Evolutionary conservation across 495 filamentous ascomycete species (phyloP), one percentile per base, ranked within the genome.

Genomic region (Amniculicola lignicola): DNA sequence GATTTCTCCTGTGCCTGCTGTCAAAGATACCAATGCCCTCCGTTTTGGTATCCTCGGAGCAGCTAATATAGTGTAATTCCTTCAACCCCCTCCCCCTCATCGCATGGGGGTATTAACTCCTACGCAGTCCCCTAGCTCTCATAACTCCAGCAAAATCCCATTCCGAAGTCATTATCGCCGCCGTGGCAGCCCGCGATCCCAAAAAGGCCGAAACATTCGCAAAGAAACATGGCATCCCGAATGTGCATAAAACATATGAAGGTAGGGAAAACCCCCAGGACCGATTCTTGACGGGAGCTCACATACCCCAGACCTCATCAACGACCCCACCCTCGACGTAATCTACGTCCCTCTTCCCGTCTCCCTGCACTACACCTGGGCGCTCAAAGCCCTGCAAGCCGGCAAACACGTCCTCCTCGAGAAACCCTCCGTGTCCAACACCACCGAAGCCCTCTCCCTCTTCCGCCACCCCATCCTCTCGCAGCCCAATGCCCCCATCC

Each of bases 401-500:
- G 77, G 77, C 1, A 83, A 83, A 61, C 81, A 83, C 64, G 79
- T 85, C 24, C 70, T 85, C 2, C 65, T 79, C 11, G 82, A 83
- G 59, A 82, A 83, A 62, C 79, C 79, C 2, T 75, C 74, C 9
- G 70, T 71, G 2, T 75, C 75, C 23, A 84, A 81, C 61, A 61
- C 69, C 23, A n/a, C 65, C 42, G 36, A 51, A 57, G 58, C 58
- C 12, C 24, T 24, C 16, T 56, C 51, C 3, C 58, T 61, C 29
- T 61, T 61, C 38, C 4, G 51, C 16, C 51, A 55, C 25, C 51
- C 58, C 0, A 23, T 53, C 0, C 55, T 64, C 16, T 42, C 41
- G 16, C 61, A 62, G 2, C 69, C 69, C 0, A 60, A 61, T 37
- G 57, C 45, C 4, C 63, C 51, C 1, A 73, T 86, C 9, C 59